Evolutionary conservation across 345 rosid genomes (phyloP), one percentile per base, ranked within the genome.

Genomic region (Syzygium jambos): DNA sequence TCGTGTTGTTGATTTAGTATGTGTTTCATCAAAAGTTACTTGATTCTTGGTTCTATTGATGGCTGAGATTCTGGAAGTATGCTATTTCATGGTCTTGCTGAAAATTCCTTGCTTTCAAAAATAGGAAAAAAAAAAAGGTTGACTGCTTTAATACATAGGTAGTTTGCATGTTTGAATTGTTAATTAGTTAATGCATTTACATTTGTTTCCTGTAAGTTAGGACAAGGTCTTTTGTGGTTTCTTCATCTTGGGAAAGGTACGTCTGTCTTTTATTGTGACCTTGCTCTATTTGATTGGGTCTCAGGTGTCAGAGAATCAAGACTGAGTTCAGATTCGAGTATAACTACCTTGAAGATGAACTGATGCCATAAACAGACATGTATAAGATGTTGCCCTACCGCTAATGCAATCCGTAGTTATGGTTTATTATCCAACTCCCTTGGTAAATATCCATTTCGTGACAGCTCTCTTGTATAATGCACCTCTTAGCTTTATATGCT

Each of bases 231-330:
- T 59, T 27, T 27, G 30, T 27, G 30, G 30, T 59, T 59, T 59
- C 13, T 59, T 59, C 7, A 11, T 59, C 29, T 59, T 59, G 68
- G 65, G 30, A 59, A 59, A 27, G 68, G 25, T 38, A 38, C 82
- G 21, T 38, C 82, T 73, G 82, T 73, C 82, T 73, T 38, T 73
- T 5, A 19, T 73, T 73, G 49, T 73, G 82, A 73, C 82, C 49
- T 73, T 73, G 27, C 4, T 41, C 41, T 38, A 73, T 38, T 73
- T 38, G 49, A 34, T 73, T 73, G 49, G 82, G 49, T 43, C 82
- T 73, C 96, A 98, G 99, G 99, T 94, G 98, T 85, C 99, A 98
- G 84, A 93, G 99, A 90, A 96, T 97, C 92, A 97, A 97, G 92
- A 95, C 97, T 0, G 99, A 96, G 91, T 96, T 97, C 94, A 95